phyloP scores from a whole-genome alignment of 352 stramenopile genomes.

The Peronospora farinosa region DNA sequence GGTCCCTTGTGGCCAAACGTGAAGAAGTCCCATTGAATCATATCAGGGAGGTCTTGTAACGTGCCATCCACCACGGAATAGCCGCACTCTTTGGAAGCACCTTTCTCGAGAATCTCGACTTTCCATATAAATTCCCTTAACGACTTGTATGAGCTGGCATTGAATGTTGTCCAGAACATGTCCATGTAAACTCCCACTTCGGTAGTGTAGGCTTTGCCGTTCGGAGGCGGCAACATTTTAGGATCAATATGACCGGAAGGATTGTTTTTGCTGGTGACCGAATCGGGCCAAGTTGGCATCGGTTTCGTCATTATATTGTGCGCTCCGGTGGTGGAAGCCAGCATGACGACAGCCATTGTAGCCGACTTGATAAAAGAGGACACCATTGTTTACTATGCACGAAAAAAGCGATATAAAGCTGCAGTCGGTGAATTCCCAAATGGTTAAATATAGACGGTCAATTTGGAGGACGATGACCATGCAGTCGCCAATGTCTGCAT shows the following conservation, averaged over 20 bases:
- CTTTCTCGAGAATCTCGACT: constrained; percentile 14
- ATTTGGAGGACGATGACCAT: no score
- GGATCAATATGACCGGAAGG: constrained; percentile 42
- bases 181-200: constrained; percentile 27
- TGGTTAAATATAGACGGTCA: constrained; percentile 2
- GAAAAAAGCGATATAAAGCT: background rate
- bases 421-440: constrained; percentile 23
- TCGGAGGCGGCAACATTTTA: constrained; percentile 27
- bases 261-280: constrained; percentile 36
- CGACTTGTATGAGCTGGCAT: constrained; percentile 32
- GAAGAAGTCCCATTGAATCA: constrained; percentile 38
- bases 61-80: constrained; percentile 25
- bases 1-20: constrained; percentile 36
- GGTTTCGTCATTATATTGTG: constrained; percentile 45
- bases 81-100: constrained; percentile 30
- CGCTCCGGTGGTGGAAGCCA: constrained; percentile 24
- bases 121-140: constrained; percentile 29
- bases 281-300: constrained; percentile 31
- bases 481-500: no score
- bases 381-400: constrained; percentile 24
- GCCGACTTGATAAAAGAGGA: constrained; percentile 19
- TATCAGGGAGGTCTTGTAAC: constrained; percentile 20
- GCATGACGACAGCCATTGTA: constrained; percentile 14
- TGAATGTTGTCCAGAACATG: constrained; percentile 35
- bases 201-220: constrained; percentile 39